Evolutionary conservation across 148 eudicot species (phyloP), one percentile per base, ranked within the genome.

Genomic region (Polygonum aviculare): DNA sequence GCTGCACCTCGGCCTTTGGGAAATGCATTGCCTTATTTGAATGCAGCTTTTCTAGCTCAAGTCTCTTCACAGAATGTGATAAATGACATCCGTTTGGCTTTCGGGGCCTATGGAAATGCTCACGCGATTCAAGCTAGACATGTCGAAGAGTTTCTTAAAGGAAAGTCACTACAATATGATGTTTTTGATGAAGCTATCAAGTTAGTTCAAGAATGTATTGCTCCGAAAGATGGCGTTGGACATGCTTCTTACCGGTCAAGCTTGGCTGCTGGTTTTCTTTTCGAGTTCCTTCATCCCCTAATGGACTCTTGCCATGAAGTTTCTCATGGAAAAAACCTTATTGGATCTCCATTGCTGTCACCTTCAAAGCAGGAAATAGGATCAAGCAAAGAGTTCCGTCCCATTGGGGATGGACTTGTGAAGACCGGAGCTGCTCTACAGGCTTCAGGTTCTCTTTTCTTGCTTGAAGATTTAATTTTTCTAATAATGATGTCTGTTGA

Each of bases 1-100:
- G 97, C 97, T 77, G 76, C 98, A 51, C 91, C 93, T 50, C 91
- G 98, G 57, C 96, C 97, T 39, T 76, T 89, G 21, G 98, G 98
- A 63, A 94, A 88, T 81, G 90, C 97, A 45, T 83, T 94, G 76
- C 73, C 97, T 6, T 92, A 88, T 77, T 67, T 94, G 45, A 89
- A 94, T 79, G 96, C 98, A 83, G 93, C 97, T 35, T 89, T 94
- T 82, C 76, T 89, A 69, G 96, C 92, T 81, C 82, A 88, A 74
- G 79, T 90, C 74, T 82, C 80, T 73, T 52, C 72, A 3, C 33
- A 10, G 65, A 45, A 80, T 49, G 35, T 75, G 15, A 74, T 94
- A 4, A 85, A 83, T 69, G 84, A 80, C 44, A 78, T 90, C 67
- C 85, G 75, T 76, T 73, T 94, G 83, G 74, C 73, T 21, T 69